Conservation (phyloP, 2,329 filamentous ascomycete genomes). For the Torrubiella hemipterigena region DNA sequence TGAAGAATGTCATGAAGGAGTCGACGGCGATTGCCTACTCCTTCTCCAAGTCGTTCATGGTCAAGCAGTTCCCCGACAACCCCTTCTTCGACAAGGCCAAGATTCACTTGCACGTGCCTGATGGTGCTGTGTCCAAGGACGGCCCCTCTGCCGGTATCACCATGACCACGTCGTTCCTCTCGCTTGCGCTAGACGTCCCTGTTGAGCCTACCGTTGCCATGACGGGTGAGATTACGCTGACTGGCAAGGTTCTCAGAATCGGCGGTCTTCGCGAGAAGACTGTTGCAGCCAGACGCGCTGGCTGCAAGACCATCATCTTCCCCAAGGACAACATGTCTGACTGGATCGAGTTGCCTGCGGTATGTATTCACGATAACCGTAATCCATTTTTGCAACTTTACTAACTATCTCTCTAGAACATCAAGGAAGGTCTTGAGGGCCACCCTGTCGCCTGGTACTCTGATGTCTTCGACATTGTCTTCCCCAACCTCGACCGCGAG, state of each 20-base stretch:
- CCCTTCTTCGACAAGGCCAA: constrained; percentile 93
- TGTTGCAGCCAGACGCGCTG: constrained; percentile 82
- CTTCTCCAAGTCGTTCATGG: constrained; percentile 84
- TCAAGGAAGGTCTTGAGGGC: constrained; percentile 91
- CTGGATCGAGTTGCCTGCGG: constrained; percentile 94
- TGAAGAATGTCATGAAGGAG: constrained; percentile 97
- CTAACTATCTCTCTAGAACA: constrained; percentile 53
- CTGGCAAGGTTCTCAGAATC: constrained; percentile 90
- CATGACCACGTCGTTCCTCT: constrained; percentile 90
- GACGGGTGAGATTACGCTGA: constrained; percentile 95
- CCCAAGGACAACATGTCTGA: constrained; percentile 91
- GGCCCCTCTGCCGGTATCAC: constrained; percentile 90
- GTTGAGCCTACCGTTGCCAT: constrained; percentile 85
- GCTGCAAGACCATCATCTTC: constrained; percentile 89
- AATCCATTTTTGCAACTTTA: background rate
- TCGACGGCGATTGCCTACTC: constrained; percentile 92
- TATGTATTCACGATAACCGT: constrained; percentile 34
- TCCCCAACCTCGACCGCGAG: constrained; percentile 65
- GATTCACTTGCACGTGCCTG: constrained; percentile 91
- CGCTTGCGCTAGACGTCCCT: constrained; percentile 65
- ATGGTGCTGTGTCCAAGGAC: constrained; percentile 93
- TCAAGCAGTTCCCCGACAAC: constrained; percentile 75
- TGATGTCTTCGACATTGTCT: constrained; percentile 86
- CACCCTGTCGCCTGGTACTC: constrained; percentile 86
- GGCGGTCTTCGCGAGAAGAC: constrained; percentile 95